Evolutionary conservation across 495 filamentous ascomycete species (phyloP).

Genomic region (Symbiotaphrina buchneri): DNA sequence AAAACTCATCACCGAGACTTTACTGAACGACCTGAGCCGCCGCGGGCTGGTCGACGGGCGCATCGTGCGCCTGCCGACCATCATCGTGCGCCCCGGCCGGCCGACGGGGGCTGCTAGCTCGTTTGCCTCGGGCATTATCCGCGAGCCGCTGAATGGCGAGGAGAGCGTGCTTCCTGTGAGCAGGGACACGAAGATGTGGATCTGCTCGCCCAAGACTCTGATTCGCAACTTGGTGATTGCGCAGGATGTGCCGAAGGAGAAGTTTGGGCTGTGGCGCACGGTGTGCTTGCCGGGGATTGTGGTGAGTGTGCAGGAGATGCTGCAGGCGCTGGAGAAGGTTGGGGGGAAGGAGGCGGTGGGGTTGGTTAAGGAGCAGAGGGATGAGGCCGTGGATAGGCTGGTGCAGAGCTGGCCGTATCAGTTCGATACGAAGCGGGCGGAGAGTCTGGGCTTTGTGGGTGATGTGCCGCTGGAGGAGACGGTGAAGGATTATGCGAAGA

Average conservation of each 20-base stretch:
- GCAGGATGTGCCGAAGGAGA: conserved; percentile 27
- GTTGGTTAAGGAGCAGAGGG: conserved; percentile 40
- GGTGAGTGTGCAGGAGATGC: conserved; percentile 49
- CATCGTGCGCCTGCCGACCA: conserved; percentile 47
- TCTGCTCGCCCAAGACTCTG: conserved; percentile 43
- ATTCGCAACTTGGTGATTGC: conserved; percentile 50
- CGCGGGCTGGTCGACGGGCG: conserved; percentile 45
- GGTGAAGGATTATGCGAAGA: conserved; percentile 29
- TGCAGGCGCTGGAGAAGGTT: conserved; percentile 46
- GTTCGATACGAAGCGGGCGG: conserved; percentile 35
- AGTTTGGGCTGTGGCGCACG: too few relatives aligned
- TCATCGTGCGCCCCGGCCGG: conserved; percentile 49
- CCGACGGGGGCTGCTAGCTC: conserved; percentile 55
- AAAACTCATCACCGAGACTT: conserved; percentile 52
- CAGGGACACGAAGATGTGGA: conserved; percentile 36
- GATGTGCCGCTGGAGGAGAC: conserved; percentile 35
- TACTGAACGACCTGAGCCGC: conserved; percentile 57
- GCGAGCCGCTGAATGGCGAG: conserved; percentile 37
- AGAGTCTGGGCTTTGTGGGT: conserved; percentile 32
- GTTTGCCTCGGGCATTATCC: conserved; percentile 53
- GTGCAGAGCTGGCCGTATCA: conserved; percentile 51
- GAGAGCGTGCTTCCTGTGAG: conserved; percentile 42
- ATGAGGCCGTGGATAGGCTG: conserved; percentile 43
- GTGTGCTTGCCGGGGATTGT: conserved; percentile 56
- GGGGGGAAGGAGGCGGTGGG: conserved; percentile 44